Percentiles rank a stretch among this genome's conserved stretches.
These are phyloP conservation scores for Lachnum nothofagi DNA, from an alignment of 2,329 filamentous ascomycete genomes.

Conservation along the genomic window DNA sequence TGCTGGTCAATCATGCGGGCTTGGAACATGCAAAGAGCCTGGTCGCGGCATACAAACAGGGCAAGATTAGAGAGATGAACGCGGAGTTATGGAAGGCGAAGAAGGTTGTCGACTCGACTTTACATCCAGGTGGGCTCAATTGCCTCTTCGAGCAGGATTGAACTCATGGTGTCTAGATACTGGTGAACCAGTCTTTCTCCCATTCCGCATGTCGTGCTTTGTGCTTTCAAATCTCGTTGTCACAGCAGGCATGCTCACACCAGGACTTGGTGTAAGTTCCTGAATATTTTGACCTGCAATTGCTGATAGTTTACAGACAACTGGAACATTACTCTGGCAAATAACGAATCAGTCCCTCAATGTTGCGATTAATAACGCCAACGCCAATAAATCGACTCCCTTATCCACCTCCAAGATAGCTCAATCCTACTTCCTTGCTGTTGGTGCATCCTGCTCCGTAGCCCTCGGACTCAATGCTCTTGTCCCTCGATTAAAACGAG, in stretches of 20 bases:
- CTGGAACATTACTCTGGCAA: slow-evolving; percentile 89
- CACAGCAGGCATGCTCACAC: slow-evolving; percentile 94
- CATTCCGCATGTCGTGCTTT: slow-evolving; percentile 96
- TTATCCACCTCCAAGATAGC: slow-evolving; percentile 74
- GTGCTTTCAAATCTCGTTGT: slow-evolving; percentile 90
- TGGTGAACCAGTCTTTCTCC: slow-evolving; percentile 83
- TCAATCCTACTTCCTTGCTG: slow-evolving; percentile 87
- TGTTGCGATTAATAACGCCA: slow-evolving; percentile 94
- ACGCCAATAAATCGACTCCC: slow-evolving; percentile 95
- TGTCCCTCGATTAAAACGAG: slow-evolving; percentile 73
- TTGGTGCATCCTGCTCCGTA: slow-evolving; percentile 88
- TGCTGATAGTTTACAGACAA: slow-evolving; percentile 47
- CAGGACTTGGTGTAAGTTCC: slow-evolving; percentile 63
- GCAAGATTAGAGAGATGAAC: slow-evolving; percentile 73
- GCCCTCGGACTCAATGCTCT: slow-evolving; percentile 86
- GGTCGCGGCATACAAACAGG: slow-evolving; percentile 80
- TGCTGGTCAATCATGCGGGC: slow-evolving; percentile 71
- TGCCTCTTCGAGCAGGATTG: background rate
- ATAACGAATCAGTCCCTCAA: slow-evolving; percentile 96
- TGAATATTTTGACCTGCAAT: background rate
- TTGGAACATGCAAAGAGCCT: slow-evolving; percentile 82
- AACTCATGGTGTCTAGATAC: slow-evolving; percentile 58
- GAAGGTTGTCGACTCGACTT: slow-evolving; percentile 92
- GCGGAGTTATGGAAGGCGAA: slow-evolving; percentile 91
- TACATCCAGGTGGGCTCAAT: slow-evolving; percentile 73